Conservation (phyloP, 2,329 filamentous ascomycete species). For the Apiospora pterosperma region DNA sequence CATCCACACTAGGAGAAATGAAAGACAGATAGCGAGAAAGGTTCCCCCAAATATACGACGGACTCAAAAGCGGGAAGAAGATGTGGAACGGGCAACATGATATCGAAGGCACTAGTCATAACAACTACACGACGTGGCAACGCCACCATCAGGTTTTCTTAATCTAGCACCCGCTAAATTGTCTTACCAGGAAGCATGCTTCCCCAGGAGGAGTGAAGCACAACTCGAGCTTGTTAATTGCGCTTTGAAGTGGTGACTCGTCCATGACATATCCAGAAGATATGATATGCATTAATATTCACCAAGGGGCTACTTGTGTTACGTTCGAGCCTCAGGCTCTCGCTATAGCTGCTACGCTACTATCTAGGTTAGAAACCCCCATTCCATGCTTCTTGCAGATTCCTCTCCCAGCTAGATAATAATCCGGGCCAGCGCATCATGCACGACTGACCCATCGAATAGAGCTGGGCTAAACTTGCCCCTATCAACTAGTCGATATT, state of each 20-base stretch:
- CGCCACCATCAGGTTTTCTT: background rate
- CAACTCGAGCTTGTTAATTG: background rate
- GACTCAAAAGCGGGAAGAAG: too few relatives aligned
- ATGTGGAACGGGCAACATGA: too few relatives aligned
- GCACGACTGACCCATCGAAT: background rate
- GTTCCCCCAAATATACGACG: too few relatives aligned
- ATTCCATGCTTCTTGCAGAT: background rate
- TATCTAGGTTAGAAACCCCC: background rate
- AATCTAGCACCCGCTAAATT: background rate
- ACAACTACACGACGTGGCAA: too few relatives aligned
- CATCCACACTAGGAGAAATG: too few relatives aligned
- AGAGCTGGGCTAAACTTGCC: background rate
- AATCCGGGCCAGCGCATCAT: background rate
- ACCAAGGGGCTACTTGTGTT: background rate
- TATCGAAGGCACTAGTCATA: too few relatives aligned
- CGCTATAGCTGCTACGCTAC: background rate
- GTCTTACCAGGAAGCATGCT: background rate
- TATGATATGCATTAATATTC: background rate
- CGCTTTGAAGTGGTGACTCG: background rate
- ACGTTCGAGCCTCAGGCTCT: background rate
- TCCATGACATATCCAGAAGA: background rate
- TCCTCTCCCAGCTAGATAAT: background rate
- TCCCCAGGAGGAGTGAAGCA: too few relatives aligned
- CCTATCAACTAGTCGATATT: background rate
- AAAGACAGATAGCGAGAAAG: too few relatives aligned